Percentiles rank a stretch among this genome's conserved stretches.
Evolutionary conservation across 1,284 basidiomycete species (phyloP).

Genomic region (Xerocomus amazonicus): DNA sequence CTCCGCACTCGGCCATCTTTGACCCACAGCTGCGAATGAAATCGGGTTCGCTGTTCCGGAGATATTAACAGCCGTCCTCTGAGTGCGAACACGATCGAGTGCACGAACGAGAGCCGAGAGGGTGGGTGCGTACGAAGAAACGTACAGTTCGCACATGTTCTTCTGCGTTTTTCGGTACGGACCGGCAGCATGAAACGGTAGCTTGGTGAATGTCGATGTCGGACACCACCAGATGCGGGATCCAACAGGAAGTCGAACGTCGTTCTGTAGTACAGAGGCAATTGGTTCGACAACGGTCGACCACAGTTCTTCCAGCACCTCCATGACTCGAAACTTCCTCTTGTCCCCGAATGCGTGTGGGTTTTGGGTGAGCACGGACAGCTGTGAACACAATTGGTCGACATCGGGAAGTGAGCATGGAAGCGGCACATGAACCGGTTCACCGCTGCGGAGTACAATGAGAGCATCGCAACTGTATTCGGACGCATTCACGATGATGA

Average conservation of each 20-base stretch:
- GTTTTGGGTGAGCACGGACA: neutral
- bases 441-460: neutral
- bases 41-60: neutral
- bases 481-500: neutral
- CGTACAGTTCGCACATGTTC: neutral
- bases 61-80: neutral
- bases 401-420: neutral
- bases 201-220: too few species aligned
- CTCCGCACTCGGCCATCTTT: neutral
- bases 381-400: neutral
- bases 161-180: neutral
- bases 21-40: neutral
- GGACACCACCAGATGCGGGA: neutral
- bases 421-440: neutral
- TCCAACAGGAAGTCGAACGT: neutral
- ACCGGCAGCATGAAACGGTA: neutral
- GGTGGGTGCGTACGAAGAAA: neutral
- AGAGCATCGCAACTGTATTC: neutral
- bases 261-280: too few species aligned
- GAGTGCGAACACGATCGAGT: neutral
- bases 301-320: too few species aligned
- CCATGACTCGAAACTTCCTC: neutral
- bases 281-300: too few species aligned
- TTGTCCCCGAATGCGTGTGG: neutral
- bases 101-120: neutral